Conservation (phyloP, 1,284 basidiomycete genomes). For the Fistulinella staudtii region DNA sequence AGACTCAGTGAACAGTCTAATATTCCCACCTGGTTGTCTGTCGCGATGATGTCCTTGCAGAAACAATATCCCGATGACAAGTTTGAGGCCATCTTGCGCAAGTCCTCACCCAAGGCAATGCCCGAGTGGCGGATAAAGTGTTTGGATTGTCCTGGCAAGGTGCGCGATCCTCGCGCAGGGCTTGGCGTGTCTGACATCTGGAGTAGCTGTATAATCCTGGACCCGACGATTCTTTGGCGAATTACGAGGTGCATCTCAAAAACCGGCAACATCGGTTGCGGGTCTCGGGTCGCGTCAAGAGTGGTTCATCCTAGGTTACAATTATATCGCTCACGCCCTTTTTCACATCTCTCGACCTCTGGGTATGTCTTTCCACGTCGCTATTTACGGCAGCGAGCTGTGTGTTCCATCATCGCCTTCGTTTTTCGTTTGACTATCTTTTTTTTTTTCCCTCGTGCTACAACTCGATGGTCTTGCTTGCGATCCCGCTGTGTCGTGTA, state of each 20-base stretch:
- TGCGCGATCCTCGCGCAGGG: slow-evolving; percentile 36
- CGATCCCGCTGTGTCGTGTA: slow-evolving; percentile 29
- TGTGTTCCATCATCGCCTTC: background rate
- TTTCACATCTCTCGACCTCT: background rate
- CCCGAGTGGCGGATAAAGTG: slow-evolving; percentile 93
- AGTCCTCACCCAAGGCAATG: slow-evolving; percentile 45
- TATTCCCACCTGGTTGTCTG: slow-evolving; percentile 71
- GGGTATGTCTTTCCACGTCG: background rate
- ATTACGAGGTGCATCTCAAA: slow-evolving; percentile 91
- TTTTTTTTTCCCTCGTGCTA: background rate
- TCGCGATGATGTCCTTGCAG: slow-evolving; percentile 63
- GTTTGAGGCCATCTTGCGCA: slow-evolving; percentile 74
- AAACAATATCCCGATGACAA: slow-evolving; percentile 76
- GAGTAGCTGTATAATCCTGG: slow-evolving; percentile 89
- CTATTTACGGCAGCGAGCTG: too few relatives aligned
- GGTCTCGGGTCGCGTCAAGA: slow-evolving; percentile 41
- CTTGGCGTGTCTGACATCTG: too few relatives aligned
- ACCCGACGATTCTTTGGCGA: slow-evolving; percentile 82
- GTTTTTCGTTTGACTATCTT: slow-evolving; percentile 2
- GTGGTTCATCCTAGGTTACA: slow-evolving; percentile 19
- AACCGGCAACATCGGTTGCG: slow-evolving; percentile 67
- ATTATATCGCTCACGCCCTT: background rate
- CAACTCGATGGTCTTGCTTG: slow-evolving; percentile 21
- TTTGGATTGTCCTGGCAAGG: slow-evolving; percentile 92
- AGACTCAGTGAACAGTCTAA: slow-evolving; percentile 39